phyloP scores from a whole-genome alignment of 2,329 filamentous ascomycete species.

The Penicillium capsulatum region DNA sequence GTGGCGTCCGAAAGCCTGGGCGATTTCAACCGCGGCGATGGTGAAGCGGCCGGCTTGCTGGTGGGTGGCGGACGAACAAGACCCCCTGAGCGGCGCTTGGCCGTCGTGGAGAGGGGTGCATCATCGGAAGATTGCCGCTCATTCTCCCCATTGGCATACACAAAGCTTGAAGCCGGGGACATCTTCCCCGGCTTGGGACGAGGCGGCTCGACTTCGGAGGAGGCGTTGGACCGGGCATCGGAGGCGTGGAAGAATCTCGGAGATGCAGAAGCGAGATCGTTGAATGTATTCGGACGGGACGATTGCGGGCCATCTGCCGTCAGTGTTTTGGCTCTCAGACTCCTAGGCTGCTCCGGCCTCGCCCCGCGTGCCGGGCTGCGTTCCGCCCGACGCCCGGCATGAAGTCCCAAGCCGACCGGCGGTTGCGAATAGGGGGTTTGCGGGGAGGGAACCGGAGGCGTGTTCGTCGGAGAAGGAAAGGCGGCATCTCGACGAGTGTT shows the following conservation, averaged over 20 bases:
- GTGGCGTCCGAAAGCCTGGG: conserved; percentile 27
- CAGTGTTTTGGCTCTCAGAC: conserved; percentile 37
- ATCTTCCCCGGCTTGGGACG: conserved; percentile 27
- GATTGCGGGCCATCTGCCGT: conserved; percentile 33
- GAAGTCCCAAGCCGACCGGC: conserved; percentile 19
- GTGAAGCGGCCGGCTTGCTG: conserved; percentile 20
- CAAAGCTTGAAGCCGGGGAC: conserved; percentile 30
- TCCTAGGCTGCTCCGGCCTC: conserved; percentile 29
- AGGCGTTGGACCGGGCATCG: conserved; percentile 58
- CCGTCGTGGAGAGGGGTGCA: conserved; percentile 15
- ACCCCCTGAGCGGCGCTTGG: conserved; percentile 31
- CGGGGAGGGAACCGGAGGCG: conserved; percentile 27
- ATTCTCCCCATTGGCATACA: conserved; percentile 38
- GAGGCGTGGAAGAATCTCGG: conserved; percentile 91
- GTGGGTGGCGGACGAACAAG: conserved; percentile 23
- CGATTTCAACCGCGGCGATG: conserved; percentile 32
- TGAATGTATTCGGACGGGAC: conserved; percentile 34
- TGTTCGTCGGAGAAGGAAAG: conserved; percentile 61
- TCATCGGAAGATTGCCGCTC: conserved; percentile 26
- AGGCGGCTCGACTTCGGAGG: conserved; percentile 31
- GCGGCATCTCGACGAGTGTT: conserved; percentile 67
- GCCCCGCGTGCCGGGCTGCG: conserved; percentile 34
- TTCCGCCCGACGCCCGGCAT: conserved; percentile 28
- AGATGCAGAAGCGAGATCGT: conserved; percentile 32
- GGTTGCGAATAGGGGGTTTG: conserved; percentile 29